Conservation (phyloP, 306 rosid species). For the Lagenaria siceraria region DNA sequence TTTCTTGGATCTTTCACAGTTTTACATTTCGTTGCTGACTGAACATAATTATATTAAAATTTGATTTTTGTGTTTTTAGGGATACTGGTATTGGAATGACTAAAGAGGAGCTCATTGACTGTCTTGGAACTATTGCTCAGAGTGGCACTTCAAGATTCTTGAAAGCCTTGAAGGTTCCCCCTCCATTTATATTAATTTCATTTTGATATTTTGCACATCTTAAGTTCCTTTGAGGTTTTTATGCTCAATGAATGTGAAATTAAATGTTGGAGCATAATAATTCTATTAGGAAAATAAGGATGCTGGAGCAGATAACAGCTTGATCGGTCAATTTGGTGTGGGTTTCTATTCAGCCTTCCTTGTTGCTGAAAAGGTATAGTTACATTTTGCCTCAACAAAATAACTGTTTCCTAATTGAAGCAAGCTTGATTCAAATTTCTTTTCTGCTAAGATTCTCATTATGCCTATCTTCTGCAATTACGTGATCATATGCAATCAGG, state of each 20-base stretch:
- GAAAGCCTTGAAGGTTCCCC: conserved; percentile 78
- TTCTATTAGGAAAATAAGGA: conserved; percentile 74
- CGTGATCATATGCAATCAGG: conserved; percentile 26
- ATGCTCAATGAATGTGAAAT: neutral
- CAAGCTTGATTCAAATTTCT: neutral
- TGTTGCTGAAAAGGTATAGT: conserved; percentile 77
- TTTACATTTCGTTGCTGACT: neutral
- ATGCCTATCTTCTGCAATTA: neutral
- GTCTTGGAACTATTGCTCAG: conserved; percentile 98
- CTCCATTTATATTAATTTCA: neutral
- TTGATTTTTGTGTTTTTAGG: conserved; percentile 16
- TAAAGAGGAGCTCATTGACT: conserved; percentile 82
- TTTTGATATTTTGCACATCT: neutral
- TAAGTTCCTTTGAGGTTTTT: neutral
- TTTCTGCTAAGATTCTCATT: neutral
- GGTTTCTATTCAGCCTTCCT: conserved; percentile 97
- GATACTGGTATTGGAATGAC: conserved; percentile 99
- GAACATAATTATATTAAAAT: neutral
- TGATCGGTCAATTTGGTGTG: conserved; percentile 98
- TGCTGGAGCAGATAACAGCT: conserved; percentile 70
- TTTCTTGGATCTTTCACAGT: neutral
- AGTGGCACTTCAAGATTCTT: conserved; percentile 98
- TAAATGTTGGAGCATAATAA: neutral
- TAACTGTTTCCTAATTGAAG: neutral
- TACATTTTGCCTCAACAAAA: neutral